Evolutionary conservation across 805 yeast genomes (phyloP).

Genomic region (Saccharomycopsis lassenensis): DNA sequence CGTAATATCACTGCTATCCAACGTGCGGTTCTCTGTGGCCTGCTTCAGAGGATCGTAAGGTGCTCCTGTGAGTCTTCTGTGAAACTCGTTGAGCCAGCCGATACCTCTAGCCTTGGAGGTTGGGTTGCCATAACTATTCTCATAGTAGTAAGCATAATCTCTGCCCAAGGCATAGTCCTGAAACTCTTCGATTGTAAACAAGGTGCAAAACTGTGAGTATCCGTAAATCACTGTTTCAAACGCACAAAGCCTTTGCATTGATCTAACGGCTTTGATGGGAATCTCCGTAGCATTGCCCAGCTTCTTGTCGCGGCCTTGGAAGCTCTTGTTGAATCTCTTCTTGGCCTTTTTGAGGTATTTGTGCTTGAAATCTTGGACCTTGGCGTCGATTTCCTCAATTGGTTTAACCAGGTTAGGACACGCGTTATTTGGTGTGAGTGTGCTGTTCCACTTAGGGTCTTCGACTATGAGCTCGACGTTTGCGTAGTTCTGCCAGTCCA

Average conservation of each 20-base stretch:
- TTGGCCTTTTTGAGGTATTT: constrained; percentile 1
- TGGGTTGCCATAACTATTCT: constrained; percentile 47
- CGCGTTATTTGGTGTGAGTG: constrained; percentile 9
- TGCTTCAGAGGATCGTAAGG: constrained; percentile 38
- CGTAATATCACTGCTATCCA: constrained; percentile 20
- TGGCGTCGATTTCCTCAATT: neutral
- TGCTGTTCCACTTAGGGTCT: constrained; percentile 16
- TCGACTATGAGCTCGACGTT: constrained; percentile 17
- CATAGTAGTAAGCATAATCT: constrained; percentile 51
- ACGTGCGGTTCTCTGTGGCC: constrained; percentile 36
- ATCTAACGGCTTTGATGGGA: constrained; percentile 32
- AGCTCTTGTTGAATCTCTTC: constrained; percentile 1
- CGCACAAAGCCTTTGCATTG: constrained; percentile 54
- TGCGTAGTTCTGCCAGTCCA: constrained; percentile 17
- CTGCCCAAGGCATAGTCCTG: constrained; percentile 46
- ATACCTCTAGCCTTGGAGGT: constrained; percentile 49
- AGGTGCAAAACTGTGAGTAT: constrained; percentile 50
- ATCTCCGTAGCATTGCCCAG: constrained; percentile 22
- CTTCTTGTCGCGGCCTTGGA: constrained; percentile 34
- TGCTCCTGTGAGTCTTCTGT: constrained; percentile 33
- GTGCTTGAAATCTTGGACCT: constrained; percentile 1
- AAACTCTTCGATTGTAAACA: constrained; percentile 59
- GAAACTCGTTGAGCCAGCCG: constrained; percentile 35
- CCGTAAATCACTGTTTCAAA: constrained; percentile 67
- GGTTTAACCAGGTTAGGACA: constrained; percentile 7